These are phyloP conservation scores for Gnaphalium uliginosum DNA, from an alignment of 129 eudicot species.

Conservation along the genomic window DNA sequence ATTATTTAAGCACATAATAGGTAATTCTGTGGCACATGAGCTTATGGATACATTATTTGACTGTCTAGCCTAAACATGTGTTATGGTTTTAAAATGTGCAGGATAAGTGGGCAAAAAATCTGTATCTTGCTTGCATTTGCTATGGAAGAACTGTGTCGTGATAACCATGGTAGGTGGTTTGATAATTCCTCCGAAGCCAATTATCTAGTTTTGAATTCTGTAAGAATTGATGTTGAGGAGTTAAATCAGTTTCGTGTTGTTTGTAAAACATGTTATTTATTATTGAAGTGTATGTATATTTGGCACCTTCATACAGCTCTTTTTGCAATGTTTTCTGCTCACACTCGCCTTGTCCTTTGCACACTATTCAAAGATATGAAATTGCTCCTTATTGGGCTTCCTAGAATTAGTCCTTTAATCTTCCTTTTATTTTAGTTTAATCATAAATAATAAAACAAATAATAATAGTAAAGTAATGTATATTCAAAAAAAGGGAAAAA, in stretches of 20 bases:
- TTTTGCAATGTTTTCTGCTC: constrained; percentile 4
- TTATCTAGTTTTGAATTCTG: constrained; percentile 14
- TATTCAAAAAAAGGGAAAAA: too few relatives aligned
- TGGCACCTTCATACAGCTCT: neutral
- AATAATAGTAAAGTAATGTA: too few relatives aligned
- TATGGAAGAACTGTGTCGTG: constrained; percentile 45
- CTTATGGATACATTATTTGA: neutral
- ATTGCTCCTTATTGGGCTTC: neutral
- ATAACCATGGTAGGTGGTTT: constrained; percentile 22
- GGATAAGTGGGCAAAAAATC: constrained; percentile 45
- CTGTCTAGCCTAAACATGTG: neutral
- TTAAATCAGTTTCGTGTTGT: constrained; percentile 12
- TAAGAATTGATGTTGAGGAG: constrained; percentile 18
- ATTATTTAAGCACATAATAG: too few relatives aligned
- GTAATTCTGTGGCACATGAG: neutral
- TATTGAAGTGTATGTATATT: constrained; percentile 26
- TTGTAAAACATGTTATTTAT: constrained; percentile 26
- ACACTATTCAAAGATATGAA: constrained; percentile 4
- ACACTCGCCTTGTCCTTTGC: neutral
- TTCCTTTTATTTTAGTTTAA: neutral
- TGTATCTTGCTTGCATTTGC: constrained; percentile 42
- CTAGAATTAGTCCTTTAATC: neutral
- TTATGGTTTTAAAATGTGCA: constrained; percentile 20
- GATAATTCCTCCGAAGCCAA: constrained; percentile 16
- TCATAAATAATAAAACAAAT: too few relatives aligned